Evolutionary conservation across 768 basidiomycete genomes (phyloP), one percentile per base, ranked within the genome.

Genomic region (Auricularia heimuer): DNA sequence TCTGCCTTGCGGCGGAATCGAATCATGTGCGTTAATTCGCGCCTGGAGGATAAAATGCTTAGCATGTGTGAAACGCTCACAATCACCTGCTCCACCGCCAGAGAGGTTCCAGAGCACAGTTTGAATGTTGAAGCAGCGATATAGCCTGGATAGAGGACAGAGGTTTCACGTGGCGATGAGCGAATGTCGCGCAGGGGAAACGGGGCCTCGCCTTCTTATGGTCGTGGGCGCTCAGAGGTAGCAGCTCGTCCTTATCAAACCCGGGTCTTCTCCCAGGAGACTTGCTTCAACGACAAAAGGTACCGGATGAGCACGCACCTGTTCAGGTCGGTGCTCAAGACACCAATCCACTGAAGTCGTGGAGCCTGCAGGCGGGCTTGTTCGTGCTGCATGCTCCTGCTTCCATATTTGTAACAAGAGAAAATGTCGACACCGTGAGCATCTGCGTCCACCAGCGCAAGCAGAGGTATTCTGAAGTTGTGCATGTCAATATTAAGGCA

Each of bases 381-480:
- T 73, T 98, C 92, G 71, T 91, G 90, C 54, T 79, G 79, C 75
- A 94, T 80, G 44, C 76, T 77, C 62, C 73, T 75, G 65, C 93
- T 94, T 10, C 97, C 97, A 69, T 82, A 84, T 66, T 84, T 89
- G 77, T 93, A 98, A 8, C 91, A 89, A 0, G 90, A 89, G 12
- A 94, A 82, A 67, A 99, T 98, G 67, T 96, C 93, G 54, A 98
- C 73, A 1, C 97, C 97, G 73, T 91, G 91, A 0, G 95, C 88
- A 73, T 99, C 97, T 0, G 84, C 88, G 70, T 99, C 97, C 4
- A 98, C 89, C 42, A 98, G 75, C 1, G 82, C 88, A 62, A 90
- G 72, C 60, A 98, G 81, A 0, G 90, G 90, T 42, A 90, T 78
- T 4, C 95, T 97, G 58, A 24, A 42, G 39, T 14, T 7, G 39